phyloP scores from a whole-genome alignment of 345 rosid species.

The Bretschneidera sinensis region DNA sequence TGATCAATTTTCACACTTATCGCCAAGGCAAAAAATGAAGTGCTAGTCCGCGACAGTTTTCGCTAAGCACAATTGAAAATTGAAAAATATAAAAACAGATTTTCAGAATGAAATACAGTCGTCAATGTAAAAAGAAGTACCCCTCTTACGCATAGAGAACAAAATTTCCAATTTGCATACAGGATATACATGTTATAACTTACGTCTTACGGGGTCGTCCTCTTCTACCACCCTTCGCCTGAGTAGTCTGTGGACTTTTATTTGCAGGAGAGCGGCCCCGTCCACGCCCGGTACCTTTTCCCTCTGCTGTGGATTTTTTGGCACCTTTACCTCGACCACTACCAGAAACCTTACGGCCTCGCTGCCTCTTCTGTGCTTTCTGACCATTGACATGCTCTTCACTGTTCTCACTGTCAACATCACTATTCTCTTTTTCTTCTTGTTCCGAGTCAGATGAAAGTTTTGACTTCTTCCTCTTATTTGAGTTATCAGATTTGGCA shows the following conservation, averaged over 20 bases:
- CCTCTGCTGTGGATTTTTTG: constrained; percentile 14
- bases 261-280: constrained; percentile 34
- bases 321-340: constrained; percentile 44
- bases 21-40: background rate
- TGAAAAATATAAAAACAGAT: no score
- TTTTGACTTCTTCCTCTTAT: constrained; percentile 58
- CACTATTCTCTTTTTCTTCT: constrained; percentile 22
- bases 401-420: constrained; percentile 39
- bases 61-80: background rate
- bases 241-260: constrained; percentile 31
- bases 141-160: constrained; percentile 6
- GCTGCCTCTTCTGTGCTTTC: constrained; percentile 35
- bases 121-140: background rate
- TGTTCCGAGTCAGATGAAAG: constrained; percentile 56
- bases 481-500: constrained; percentile 31
- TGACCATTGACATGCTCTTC: constrained; percentile 54
- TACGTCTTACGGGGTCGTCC: constrained; percentile 75
- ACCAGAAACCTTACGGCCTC: constrained; percentile 36
- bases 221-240: constrained; percentile 50
- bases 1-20: background rate
- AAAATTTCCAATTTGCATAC: constrained; percentile 11
- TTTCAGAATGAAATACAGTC: constrained; percentile 2
- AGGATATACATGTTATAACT: background rate
- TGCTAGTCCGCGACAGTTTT: background rate
- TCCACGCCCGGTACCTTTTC: constrained; percentile 40